Percentiles rank a stretch among this genome's conserved stretches.
phyloP scores from a whole-genome alignment of 805 yeast genomes.

The Candida ficus region DNA sequence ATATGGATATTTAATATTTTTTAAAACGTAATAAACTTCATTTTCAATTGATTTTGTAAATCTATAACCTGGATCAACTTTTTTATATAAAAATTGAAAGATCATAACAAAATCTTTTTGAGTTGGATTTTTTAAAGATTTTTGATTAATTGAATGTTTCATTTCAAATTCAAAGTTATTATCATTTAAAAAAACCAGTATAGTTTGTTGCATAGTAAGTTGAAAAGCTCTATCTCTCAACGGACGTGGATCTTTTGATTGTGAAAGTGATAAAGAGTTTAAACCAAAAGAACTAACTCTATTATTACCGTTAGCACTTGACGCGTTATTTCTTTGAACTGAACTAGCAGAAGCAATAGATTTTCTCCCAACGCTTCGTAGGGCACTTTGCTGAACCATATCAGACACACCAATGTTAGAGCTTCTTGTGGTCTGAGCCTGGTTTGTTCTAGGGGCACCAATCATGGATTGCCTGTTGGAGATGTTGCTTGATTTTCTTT shows the following conservation, averaged over 20 bases:
- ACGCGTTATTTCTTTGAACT: conserved; percentile 6
- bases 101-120: conserved; percentile 78
- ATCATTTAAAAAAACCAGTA: conserved; percentile 55
- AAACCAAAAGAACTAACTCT: conserved; percentile 24
- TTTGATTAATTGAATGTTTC: conserved; percentile 61
- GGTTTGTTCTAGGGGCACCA: conserved; percentile 25
- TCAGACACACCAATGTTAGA: conserved; percentile 23
- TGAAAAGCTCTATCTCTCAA: conserved; percentile 69
- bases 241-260: conserved; percentile 64
- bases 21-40: conserved; percentile 67
- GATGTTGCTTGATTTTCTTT: conserved; percentile 18
- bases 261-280: conserved; percentile 19
- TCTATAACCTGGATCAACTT: conserved; percentile 73
- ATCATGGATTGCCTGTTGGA: conserved; percentile 27
- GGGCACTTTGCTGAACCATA: conserved; percentile 24
- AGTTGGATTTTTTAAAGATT: conserved; percentile 70
- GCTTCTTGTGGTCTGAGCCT: conserved; percentile 12
- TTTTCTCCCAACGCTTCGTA: conserved; percentile 20
- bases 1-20: conserved; percentile 70
- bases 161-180: conserved; percentile 72
- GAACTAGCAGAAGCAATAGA: conserved; percentile 15
- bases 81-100: conserved; percentile 73
- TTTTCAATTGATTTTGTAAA: conserved; percentile 66
- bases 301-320: conserved; percentile 8
- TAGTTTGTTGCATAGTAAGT: conserved; percentile 56